These are phyloP conservation scores for Sporobolomyces roseus DNA, from an alignment of 768 basidiomycete genomes.

Conservation along the genomic window DNA sequence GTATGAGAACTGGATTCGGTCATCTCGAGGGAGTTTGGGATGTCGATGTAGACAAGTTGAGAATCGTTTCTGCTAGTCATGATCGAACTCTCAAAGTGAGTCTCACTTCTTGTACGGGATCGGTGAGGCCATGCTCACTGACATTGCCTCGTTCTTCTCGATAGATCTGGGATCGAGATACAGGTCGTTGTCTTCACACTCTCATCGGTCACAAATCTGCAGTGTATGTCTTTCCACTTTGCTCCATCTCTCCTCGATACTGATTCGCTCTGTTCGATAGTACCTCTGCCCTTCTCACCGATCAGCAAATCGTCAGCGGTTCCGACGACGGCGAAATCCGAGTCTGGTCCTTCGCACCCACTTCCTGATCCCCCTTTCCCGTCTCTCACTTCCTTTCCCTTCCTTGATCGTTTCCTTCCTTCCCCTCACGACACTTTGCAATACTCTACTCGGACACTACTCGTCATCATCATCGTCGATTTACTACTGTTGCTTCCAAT, in stretches of 20 bases:
- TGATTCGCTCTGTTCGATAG: background rate
- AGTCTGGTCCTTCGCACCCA: constrained; percentile 39
- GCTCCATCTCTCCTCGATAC: background rate
- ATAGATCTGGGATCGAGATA: constrained; percentile 90
- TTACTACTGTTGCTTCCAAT: background rate
- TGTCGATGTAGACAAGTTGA: constrained; percentile 77
- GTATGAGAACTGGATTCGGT: constrained; percentile 76
- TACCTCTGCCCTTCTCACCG: constrained; percentile 38
- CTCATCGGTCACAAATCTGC: constrained; percentile 91
- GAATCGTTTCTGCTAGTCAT: constrained; percentile 88
- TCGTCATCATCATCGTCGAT: no score
- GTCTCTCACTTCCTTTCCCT: background rate
- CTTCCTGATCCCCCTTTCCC: background rate
- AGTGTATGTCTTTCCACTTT: constrained; percentile 51
- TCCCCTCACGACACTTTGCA: background rate
- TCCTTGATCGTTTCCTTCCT: background rate
- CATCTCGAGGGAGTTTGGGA: constrained; percentile 99
- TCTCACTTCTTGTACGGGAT: background rate
- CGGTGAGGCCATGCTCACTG: constrained; percentile 16
- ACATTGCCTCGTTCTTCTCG: constrained; percentile 39
- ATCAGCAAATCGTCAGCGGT: constrained; percentile 42
- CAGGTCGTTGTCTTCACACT: constrained; percentile 79
- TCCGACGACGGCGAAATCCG: constrained; percentile 46
- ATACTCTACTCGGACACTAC: background rate
- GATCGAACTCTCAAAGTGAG: constrained; percentile 93